Conservation (phyloP, 225 moss, liverwort and hornwort genomes). For the Rhytidiadelphus loreus region DNA sequence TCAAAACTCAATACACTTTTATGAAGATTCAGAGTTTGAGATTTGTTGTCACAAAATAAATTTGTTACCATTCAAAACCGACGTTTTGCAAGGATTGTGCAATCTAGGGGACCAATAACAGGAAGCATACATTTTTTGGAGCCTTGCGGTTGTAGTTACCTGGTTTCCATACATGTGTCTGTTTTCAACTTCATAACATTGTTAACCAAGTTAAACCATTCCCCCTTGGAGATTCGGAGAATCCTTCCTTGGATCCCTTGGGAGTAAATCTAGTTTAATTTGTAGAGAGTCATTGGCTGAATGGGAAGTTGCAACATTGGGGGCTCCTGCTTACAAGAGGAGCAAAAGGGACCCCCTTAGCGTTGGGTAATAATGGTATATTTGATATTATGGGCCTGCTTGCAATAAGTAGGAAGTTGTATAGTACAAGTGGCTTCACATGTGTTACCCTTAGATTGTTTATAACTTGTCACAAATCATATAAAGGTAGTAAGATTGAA, state of each 20-base stretch:
- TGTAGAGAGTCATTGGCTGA: no score
- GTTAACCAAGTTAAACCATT: no score
- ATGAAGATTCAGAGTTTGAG: neutral
- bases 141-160: no score
- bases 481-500: neutral
- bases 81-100: neutral
- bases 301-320: no score
- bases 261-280: no score
- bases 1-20: neutral
- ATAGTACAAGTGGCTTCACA: neutral
- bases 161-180: no score
- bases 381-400: neutral
- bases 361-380: no score
- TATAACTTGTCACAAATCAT: neutral
- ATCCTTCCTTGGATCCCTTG: no score
- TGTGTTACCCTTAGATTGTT: neutral
- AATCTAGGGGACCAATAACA: neutral
- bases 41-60: neutral
- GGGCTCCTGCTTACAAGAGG: no score
- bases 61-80: neutral
- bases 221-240: no score
- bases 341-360: no score
- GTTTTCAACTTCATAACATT: no score
- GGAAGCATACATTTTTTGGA: neutral
- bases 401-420: neutral